Evolutionary conservation across 192 early-diverging fungal species (phyloP), one percentile per base, ranked within the genome.

Genomic region (Gonapodya sp.): DNA sequence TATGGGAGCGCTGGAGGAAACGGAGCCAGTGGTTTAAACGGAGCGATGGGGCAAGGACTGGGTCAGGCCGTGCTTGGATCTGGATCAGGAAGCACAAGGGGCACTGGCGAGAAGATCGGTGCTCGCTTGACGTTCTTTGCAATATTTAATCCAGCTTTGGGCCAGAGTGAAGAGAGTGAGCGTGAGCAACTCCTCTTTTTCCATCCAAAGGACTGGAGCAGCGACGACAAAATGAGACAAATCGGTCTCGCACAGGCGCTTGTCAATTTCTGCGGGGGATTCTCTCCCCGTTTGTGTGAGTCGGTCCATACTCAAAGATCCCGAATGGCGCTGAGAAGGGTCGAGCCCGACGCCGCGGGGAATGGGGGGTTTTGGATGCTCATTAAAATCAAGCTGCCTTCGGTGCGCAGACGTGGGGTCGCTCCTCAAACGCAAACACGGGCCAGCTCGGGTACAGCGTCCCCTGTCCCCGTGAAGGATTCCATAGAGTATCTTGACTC

Each of bases 171-270:
- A 81, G 93, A 93, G 80, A 91, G 85, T n/a, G 87, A 91, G 1
- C 89, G 91, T 84, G 92, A 94, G 74, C 94, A 94, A 83, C 84
- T 94, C 30, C 83, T 94, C 1, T 94, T 90, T 78, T 94, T 93
- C 80, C 86, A 89, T 0, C 91, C 93, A 1, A 90, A 92, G 78
- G 86, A 84, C 35, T 92, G 93, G 1, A 91, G 92, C n/a, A 82
- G 93, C 79, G 93, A 94, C 81, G 88, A 88, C 36, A 92, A 93
- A 84, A 87, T 95, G 80, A 85, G 91, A 34, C 91, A 94, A 79
- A 91, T 94, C 36, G 94, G 94, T 1, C 84, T 94, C 31, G 92
- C 91, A 2, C 89, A 93, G 35, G 94, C 91, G 0, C 84, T 95
- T 0, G 89, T 93, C 34, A 89, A 91, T 46, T 93, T 93, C 84